Evolutionary conservation across 2,329 filamentous ascomycete genomes (phyloP).

Genomic region (Penicillium sp.): DNA sequence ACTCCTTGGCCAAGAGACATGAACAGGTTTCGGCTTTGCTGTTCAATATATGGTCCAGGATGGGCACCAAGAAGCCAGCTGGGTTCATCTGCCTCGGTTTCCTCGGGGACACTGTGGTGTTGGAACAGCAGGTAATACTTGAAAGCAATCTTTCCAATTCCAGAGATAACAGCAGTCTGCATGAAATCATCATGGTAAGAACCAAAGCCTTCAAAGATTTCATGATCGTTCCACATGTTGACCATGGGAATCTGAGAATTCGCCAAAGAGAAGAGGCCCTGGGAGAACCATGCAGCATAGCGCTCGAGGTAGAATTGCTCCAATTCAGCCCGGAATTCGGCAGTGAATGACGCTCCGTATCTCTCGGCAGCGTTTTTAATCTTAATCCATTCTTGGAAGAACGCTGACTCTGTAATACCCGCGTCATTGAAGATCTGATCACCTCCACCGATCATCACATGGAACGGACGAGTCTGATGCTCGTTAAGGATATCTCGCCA

Average conservation of each 20-base stretch:
- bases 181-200: slow-evolving; percentile 92
- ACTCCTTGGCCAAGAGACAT: slow-evolving; percentile 76
- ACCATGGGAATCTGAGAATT: slow-evolving; percentile 96
- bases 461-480: slow-evolving; percentile 88
- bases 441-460: slow-evolving; percentile 96
- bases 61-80: slow-evolving; percentile 82
- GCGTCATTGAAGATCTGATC: slow-evolving; percentile 96
- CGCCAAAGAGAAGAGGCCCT: slow-evolving; percentile 88
- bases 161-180: slow-evolving; percentile 83
- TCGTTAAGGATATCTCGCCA: slow-evolving; percentile 95
- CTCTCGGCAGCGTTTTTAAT: slow-evolving; percentile 79
- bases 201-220: slow-evolving; percentile 87
- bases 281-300: slow-evolving; percentile 94
- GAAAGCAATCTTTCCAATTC: slow-evolving; percentile 86
- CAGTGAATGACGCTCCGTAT: slow-evolving; percentile 71
- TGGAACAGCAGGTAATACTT: slow-evolving; percentile 99
- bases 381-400: slow-evolving; percentile 81
- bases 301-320: slow-evolving; percentile 84
- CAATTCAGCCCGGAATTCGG: slow-evolving; percentile 81
- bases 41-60: slow-evolving; percentile 85
- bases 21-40: slow-evolving; percentile 81
- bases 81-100: slow-evolving; percentile 79
- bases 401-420: slow-evolving; percentile 68
- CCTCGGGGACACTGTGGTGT: slow-evolving; percentile 80
- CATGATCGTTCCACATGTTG: slow-evolving; percentile 96